Evolutionary conservation across 306 rosid species (phyloP).

Genomic region (Cajanus cajan): DNA sequence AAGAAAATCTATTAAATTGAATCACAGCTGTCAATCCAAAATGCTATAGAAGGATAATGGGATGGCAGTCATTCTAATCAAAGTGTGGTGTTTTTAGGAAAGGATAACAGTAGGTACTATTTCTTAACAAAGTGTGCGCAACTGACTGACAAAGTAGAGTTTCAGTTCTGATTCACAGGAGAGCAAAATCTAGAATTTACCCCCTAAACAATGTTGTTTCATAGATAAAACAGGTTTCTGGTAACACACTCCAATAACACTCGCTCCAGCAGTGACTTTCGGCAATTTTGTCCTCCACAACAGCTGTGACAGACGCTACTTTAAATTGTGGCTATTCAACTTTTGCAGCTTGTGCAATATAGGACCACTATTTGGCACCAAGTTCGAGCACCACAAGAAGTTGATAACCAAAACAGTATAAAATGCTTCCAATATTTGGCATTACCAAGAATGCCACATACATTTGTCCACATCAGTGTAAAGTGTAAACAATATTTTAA

Average conservation of each 20-base stretch:
- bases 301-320: background rate
- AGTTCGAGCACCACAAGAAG: constrained; percentile 14
- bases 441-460: background rate
- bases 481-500: constrained; percentile 1
- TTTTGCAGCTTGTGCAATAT: background rate
- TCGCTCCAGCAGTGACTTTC: background rate
- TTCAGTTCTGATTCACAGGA: background rate
- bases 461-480: background rate
- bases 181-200: background rate
- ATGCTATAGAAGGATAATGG: background rate
- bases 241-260: background rate
- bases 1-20: background rate
- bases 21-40: background rate
- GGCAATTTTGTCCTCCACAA: background rate
- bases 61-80: background rate
- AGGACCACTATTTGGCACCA: background rate
- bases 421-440: background rate
- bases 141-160: background rate
- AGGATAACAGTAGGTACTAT: background rate
- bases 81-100: background rate
- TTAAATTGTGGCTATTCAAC: background rate
- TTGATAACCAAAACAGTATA: background rate
- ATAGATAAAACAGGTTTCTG: background rate
- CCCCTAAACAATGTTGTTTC: background rate
- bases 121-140: background rate